Evolutionary conservation across 164 flowering plant species (phyloP).

Genomic region (Cinnamomum micranthum): DNA sequence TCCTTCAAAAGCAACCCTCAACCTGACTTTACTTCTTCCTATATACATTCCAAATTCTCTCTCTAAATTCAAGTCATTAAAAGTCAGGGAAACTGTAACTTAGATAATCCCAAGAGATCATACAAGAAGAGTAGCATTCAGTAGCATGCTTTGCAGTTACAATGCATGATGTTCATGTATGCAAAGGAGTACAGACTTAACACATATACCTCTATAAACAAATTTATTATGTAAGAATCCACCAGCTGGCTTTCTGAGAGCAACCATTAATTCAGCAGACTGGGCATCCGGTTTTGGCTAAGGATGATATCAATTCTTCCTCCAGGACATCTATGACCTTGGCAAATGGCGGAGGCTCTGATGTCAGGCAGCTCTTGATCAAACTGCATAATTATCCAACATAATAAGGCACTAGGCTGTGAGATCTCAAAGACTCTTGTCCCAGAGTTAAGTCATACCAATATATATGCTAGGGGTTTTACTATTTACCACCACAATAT

Average conservation of each 20-base stretch:
- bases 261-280: constrained; percentile 17
- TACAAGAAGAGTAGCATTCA: neutral
- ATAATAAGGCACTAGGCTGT: neutral
- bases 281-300: constrained; percentile 29
- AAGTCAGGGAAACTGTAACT: no score
- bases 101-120: neutral
- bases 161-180: neutral
- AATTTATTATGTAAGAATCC: neutral
- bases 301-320: constrained; percentile 20
- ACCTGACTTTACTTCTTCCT: no score
- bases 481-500: no score
- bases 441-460: no score
- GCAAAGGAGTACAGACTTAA: neutral
- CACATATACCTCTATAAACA: neutral
- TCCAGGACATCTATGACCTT: constrained; percentile 29
- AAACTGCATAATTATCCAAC: constrained; percentile 20
- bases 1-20: no score
- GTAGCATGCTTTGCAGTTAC: neutral
- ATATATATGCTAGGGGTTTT: no score
- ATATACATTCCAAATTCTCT: no score
- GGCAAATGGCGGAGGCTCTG: constrained; percentile 28
- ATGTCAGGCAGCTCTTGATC: constrained; percentile 25
- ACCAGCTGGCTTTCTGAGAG: neutral
- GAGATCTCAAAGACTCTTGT: neutral
- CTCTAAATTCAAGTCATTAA: neutral